Base-by-base conservation (phyloP, 768 basidiomycete genomes). In the Mycena indigotica region DNA sequence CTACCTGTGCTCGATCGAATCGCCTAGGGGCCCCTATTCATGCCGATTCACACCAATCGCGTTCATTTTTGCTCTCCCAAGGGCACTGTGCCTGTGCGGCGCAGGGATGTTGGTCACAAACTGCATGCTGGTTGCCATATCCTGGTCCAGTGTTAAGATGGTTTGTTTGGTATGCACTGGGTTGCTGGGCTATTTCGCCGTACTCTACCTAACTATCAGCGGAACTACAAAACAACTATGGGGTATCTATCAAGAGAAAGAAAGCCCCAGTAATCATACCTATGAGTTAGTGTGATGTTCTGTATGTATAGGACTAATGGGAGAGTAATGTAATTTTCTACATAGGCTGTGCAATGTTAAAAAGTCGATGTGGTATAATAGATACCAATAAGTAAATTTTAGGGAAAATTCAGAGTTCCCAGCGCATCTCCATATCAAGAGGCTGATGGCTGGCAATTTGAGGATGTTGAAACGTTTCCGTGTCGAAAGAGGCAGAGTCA, bases 31-130 rank as follows among this genome's bases (percentile, higher is more conserved):
- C n/a, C 79, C 74, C 0, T 60, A 70, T 1, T 67, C 53, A 8
- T 68, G 74, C 50, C 79, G 78, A 21, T 84, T 85, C 65, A 77
- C 81, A 48, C 70, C 72, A 29, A 66, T 73, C 5, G 81, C 83
- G 6, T 67, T 87, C 19, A 72, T 73, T 0, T 85, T 80, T 62
- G 73, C 83, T 19, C 72, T 87, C 4, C 87, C 87, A 0, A 77
- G 75, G 56, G 77, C 81, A 0, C 66, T 80, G 12, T 78, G 78
- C 58, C 62, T 85, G 16, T 87, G 83, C 80, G 77, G 79, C 24
- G 60, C 73, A 25, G 19, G 72, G 3, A 24, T 66, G 2, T 69
- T 78, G 51, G 61, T 72, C 2, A 49, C 12, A 1, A 49, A 58
- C 35, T 52, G n/a, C 35, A 3, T 54, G 12, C 38, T 46, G 3